phyloP scores from a whole-genome alignment of 495 filamentous ascomycete genomes.

The Aspergillus steynii region DNA sequence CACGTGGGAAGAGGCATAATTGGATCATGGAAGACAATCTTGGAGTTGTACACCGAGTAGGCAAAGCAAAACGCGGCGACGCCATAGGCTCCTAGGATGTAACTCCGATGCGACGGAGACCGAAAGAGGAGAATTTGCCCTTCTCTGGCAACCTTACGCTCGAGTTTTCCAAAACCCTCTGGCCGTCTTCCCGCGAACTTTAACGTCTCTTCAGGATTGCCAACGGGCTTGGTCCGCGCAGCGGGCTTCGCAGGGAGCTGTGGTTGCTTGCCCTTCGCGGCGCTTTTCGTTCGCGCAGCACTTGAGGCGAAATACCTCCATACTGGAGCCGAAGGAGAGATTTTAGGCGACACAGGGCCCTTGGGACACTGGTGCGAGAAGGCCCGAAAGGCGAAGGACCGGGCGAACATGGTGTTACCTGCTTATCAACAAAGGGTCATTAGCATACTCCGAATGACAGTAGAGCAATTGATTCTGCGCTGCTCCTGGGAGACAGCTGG shows the following conservation, averaged over 20 bases:
- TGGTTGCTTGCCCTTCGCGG: conserved; percentile 20
- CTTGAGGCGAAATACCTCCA: conserved; percentile 41
- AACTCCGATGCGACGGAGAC: conserved; percentile 60
- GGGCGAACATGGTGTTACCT: conserved; percentile 34
- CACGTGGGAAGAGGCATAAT: conserved; percentile 35
- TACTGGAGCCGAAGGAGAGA: conserved; percentile 18
- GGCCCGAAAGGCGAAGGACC: conserved; percentile 29
- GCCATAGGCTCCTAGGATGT: conserved; percentile 55
- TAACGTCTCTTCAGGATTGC: conserved; percentile 20
- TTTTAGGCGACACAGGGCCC: conserved; percentile 14
- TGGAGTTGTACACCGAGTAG: conserved; percentile 57
- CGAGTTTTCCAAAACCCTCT: conserved; percentile 32
- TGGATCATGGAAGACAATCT: conserved; percentile 39
- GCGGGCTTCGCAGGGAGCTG: conserved; percentile 13
- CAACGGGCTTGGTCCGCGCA: conserved; percentile 14
- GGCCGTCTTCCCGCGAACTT: conserved; percentile 30
- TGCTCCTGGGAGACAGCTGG: neutral
- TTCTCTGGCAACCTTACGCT: conserved; percentile 37
- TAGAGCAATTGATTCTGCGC: neutral
- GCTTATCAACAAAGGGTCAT: neutral
- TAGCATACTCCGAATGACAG: neutral
- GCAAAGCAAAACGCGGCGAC: conserved; percentile 57
- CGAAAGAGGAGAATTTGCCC: conserved; percentile 57
- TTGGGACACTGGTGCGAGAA: conserved; percentile 31
- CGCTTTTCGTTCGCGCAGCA: conserved; percentile 23